Conservation (phyloP, 225 moss, liverwort and hornwort genomes). For the Pseudoscleropodium purum region DNA sequence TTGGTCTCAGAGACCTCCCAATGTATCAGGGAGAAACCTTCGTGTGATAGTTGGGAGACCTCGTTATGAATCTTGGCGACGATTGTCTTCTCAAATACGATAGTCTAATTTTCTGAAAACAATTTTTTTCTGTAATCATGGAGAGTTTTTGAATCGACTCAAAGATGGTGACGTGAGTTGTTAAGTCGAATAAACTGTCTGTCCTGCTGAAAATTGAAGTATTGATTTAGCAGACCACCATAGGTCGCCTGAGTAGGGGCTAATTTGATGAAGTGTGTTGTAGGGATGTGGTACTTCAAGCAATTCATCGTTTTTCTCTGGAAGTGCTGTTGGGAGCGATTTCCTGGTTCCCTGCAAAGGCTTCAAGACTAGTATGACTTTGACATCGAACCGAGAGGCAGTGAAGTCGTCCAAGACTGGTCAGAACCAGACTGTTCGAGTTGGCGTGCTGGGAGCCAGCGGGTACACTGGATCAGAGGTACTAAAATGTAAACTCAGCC, state of each 20-base stretch:
- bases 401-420: conserved; percentile 9
- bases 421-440: conserved; percentile 34
- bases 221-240: not conserved
- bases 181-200: not conserved
- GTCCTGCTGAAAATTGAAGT: not conserved
- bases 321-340: conserved; percentile 1
- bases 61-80: not conserved
- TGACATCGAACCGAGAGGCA: conserved; percentile 20
- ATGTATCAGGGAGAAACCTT: no score
- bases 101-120: not conserved
- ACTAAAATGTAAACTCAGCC: not conserved
- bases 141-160: not conserved
- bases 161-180: not conserved
- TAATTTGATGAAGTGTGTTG: not conserved
- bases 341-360: not conserved
- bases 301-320: conserved; percentile 8
- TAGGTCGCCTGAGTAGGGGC: not conserved
- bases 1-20: not conserved
- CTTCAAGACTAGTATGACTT: conserved; percentile 18
- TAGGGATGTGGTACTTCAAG: conserved; percentile 10
- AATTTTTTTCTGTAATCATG: not conserved
- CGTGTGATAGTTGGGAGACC: not conserved
- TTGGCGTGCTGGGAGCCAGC: conserved; percentile 89
- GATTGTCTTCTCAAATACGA: not conserved
- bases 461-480: conserved; percentile 99